Conservation (phyloP, 2,329 filamentous ascomycete species). For the Colletotrichum simmondsii region DNA sequence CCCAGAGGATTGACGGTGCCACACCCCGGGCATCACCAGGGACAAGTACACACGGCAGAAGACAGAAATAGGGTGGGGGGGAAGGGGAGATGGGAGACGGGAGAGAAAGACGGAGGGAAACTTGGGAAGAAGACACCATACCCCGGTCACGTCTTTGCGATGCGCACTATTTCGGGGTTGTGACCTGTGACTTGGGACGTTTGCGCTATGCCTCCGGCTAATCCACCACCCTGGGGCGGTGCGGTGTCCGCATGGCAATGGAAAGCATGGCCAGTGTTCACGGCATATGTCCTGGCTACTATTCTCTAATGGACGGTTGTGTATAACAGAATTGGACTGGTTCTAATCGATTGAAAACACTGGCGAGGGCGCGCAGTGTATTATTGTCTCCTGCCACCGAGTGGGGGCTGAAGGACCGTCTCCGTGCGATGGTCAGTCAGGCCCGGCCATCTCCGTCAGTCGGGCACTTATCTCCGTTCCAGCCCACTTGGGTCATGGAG, state of each 20-base stretch:
- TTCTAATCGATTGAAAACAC: background rate
- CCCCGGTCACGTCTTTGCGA: background rate
- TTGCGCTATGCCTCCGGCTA: background rate
- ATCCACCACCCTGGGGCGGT: background rate
- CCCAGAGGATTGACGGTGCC: background rate
- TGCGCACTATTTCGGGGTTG: background rate
- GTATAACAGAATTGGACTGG: background rate
- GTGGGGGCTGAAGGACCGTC: background rate
- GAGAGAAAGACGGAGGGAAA: background rate
- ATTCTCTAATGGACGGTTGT: background rate
- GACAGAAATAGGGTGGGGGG: background rate
- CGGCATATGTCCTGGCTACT: background rate
- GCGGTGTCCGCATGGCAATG: background rate
- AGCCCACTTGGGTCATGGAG: background rate
- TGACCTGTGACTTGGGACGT: background rate
- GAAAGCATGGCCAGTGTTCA: background rate
- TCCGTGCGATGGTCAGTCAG: background rate
- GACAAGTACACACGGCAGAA: background rate
- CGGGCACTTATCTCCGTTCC: background rate
- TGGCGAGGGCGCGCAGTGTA: background rate
- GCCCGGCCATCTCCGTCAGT: background rate
- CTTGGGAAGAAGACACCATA: background rate
- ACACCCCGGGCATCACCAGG: constrained; percentile 5
- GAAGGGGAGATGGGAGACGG: background rate
- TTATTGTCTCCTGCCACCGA: background rate